A percentile compares a stretch with the other conserved stretches of the same genome.
These are phyloP conservation scores for Populus trichocarpa DNA, from an alignment of 441 rosid species.

Conservation along the genomic window DNA sequence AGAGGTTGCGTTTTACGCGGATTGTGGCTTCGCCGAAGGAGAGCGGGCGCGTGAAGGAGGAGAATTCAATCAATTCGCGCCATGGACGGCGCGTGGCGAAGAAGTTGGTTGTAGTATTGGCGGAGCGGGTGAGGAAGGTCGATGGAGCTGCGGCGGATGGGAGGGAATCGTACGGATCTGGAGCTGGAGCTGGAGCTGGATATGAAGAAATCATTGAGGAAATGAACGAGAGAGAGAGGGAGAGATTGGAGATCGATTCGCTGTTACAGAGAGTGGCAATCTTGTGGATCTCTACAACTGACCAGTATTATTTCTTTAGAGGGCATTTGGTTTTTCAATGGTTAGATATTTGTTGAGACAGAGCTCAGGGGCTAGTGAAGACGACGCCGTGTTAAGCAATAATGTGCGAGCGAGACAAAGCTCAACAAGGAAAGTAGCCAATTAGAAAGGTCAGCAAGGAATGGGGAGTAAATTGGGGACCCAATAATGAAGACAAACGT, in stretches of 20 bases:
- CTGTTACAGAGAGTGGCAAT: not conserved
- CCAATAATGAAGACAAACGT: not conserved
- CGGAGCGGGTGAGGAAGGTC: conserved; percentile 27
- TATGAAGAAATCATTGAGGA: conserved; percentile 25
- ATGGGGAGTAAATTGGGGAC: not conserved
- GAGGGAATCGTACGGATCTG: conserved; percentile 15
- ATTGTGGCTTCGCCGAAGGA: conserved; percentile 41
- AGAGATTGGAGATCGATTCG: not conserved
- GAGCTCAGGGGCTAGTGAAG: not conserved
- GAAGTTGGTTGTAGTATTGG: conserved; percentile 21
- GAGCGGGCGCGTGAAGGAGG: conserved; percentile 41
- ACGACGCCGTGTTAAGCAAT: not conserved
- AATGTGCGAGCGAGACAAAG: not conserved
- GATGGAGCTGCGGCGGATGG: conserved; percentile 13
- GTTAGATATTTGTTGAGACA: not conserved
- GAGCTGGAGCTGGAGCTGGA: conserved; percentile 2
- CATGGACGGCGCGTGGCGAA: conserved; percentile 61
- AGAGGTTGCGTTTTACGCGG: conserved; percentile 44
- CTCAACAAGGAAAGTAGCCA: not conserved
- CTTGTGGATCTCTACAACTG: not conserved
- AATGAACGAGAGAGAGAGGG: not conserved
- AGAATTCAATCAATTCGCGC: conserved; percentile 37
- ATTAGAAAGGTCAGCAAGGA: not conserved
- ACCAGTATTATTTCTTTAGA: not conserved
- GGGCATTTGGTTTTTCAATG: not conserved